phyloP scores from a whole-genome alignment of 495 filamentous ascomycete species.

The Saxophila tyrrhenica region DNA sequence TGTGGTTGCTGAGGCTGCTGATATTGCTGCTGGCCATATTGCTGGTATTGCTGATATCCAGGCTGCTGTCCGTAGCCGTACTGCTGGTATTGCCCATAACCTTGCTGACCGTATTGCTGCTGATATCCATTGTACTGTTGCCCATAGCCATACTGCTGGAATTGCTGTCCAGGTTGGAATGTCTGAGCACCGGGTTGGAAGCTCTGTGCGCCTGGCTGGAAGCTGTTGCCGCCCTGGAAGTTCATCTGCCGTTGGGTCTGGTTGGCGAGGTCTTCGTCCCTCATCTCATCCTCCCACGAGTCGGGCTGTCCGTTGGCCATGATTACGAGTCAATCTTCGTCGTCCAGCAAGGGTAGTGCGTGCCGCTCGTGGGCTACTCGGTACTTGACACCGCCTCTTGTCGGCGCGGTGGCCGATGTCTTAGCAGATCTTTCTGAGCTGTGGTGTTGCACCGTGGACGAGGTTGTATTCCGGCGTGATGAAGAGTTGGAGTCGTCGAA shows the following conservation, averaged over 20 bases:
- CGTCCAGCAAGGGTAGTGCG: background rate
- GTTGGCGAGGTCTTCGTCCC: conserved; percentile 74
- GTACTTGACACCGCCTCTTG: too few relatives aligned
- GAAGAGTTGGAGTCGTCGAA: background rate
- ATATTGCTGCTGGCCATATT: conserved; percentile 45
- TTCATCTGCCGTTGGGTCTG: conserved; percentile 70
- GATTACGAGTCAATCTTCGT: conserved; percentile 39
- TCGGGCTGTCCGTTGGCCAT: conserved; percentile 13
- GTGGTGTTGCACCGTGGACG: too few relatives aligned
- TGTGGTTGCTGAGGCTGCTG: conserved; percentile 34
- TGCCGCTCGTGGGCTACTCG: too few relatives aligned
- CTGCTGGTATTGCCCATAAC: conserved; percentile 26
- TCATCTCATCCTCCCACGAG: conserved; percentile 93
- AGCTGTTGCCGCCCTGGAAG: conserved; percentile 44
- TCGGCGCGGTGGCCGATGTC: too few relatives aligned
- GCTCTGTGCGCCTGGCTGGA: conserved; percentile 63
- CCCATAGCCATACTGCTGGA: conserved; percentile 45
- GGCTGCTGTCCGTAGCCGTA: conserved; percentile 36
- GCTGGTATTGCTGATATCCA: conserved; percentile 30
- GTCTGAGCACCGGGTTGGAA: conserved; percentile 69
- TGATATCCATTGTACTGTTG: conserved; percentile 35
- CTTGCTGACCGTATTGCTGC: conserved; percentile 34
- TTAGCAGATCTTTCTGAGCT: too few relatives aligned
- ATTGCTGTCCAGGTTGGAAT: conserved; percentile 61
- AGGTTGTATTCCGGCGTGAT: too few relatives aligned